Conservation (phyloP, 306 rosid species). For the Alnus glutinosa region DNA sequence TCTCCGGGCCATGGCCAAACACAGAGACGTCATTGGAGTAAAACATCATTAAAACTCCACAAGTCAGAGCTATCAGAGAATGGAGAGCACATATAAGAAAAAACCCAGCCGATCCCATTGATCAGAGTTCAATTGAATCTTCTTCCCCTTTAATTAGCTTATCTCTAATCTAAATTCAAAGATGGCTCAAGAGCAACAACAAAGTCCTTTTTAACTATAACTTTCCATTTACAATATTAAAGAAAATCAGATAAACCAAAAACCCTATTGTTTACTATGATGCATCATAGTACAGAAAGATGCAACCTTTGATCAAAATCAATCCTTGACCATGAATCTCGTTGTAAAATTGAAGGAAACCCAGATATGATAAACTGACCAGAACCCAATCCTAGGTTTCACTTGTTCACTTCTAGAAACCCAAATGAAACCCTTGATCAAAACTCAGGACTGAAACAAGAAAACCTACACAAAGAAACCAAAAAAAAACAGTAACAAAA, state of each 20-base stretch:
- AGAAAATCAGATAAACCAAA: conserved; percentile 4
- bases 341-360: not conserved
- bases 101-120: conserved; percentile 71
- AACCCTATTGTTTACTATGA: conserved; percentile 6
- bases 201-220: not conserved
- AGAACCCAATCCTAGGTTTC: conserved; percentile 12
- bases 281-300: not conserved
- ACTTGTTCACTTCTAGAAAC: conserved; percentile 8
- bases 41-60: conserved; percentile 81
- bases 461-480: conserved; percentile 22
- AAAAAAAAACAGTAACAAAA: not conserved
- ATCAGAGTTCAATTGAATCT: conserved; percentile 7
- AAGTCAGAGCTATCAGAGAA: conserved; percentile 63
- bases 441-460: conserved; percentile 28
- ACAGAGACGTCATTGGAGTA: conserved; percentile 58
- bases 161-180: not conserved
- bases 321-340: not conserved
- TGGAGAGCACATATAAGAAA: conserved; percentile 69
- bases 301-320: not conserved
- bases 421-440: conserved; percentile 3
- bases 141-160: conserved; percentile 5
- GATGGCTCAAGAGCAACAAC: not conserved
- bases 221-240: not conserved
- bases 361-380: not conserved
- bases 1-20: conserved; percentile 69